phyloP scores from a whole-genome alignment of 768 basidiomycete genomes.

The Tremella yokohamensis region DNA sequence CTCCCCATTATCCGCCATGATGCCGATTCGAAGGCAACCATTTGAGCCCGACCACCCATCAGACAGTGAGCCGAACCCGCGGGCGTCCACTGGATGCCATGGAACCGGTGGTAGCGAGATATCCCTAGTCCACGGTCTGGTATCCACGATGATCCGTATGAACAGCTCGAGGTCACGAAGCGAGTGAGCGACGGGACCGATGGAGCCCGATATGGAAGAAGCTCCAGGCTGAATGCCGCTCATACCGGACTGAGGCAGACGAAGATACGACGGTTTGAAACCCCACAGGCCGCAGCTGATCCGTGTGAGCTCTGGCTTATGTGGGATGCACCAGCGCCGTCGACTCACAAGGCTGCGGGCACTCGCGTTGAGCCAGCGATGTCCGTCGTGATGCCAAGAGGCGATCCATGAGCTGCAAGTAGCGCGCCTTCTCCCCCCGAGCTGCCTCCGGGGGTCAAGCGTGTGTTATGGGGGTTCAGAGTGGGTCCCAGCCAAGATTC shows the following conservation, averaged over 20 bases:
- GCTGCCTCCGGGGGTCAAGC: constrained; percentile 23
- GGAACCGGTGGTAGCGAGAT: background rate
- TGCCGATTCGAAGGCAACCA: background rate
- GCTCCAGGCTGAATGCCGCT: background rate
- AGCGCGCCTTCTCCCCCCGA: constrained; percentile 26
- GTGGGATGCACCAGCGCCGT: too few relatives aligned
- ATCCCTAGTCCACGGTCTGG: background rate
- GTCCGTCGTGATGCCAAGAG: constrained; percentile 9
- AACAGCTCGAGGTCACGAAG: constrained; percentile 57
- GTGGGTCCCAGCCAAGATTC: constrained; percentile 14
- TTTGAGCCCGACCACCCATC: background rate
- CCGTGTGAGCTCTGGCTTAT: too few relatives aligned
- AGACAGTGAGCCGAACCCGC: too few relatives aligned
- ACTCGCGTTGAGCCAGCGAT: constrained; percentile 24
- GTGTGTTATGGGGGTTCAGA: constrained; percentile 17
- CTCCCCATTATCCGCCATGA: constrained; percentile 34
- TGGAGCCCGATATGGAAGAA: constrained; percentile 26
- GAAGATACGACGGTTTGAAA: too few relatives aligned
- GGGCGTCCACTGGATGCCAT: background rate
- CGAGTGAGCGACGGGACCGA: constrained; percentile 56
- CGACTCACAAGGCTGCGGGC: constrained; percentile 18
- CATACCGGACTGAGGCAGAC: too few relatives aligned
- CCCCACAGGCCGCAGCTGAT: constrained; percentile 9
- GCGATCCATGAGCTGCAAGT: constrained; percentile 12
- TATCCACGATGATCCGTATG: constrained; percentile 58